phyloP scores from a whole-genome alignment of 768 basidiomycete genomes.

The Pholiota microspora region DNA sequence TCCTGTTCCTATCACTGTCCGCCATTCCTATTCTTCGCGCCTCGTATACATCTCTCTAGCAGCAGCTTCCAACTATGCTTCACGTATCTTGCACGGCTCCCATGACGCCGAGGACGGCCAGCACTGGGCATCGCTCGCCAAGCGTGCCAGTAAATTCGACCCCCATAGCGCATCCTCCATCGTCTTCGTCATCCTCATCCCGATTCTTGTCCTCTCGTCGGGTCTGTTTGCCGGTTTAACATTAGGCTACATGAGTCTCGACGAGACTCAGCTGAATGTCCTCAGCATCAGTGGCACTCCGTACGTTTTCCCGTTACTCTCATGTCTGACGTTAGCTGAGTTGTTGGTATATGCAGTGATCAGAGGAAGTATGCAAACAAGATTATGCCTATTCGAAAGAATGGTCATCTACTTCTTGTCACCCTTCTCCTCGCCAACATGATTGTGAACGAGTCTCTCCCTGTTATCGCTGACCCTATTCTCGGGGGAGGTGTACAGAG shows the following conservation, averaged over 20 bases:
- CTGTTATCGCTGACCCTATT: slow-evolving; percentile 77
- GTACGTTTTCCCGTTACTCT: slow-evolving; percentile 39
- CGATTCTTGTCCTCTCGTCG: slow-evolving; percentile 77
- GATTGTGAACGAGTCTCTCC: slow-evolving; percentile 88
- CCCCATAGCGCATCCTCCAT: slow-evolving; percentile 30
- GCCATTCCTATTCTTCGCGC: slow-evolving; percentile 41
- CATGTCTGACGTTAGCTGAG: background rate
- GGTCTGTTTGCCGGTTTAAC: slow-evolving; percentile 92
- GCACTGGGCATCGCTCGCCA: slow-evolving; percentile 18
- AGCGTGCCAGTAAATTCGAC: slow-evolving; percentile 28
- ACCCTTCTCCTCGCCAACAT: slow-evolving; percentile 86
- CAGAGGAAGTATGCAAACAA: slow-evolving; percentile 81
- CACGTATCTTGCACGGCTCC: slow-evolving; percentile 29
- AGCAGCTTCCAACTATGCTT: slow-evolving; percentile 43
- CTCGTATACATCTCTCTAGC: slow-evolving; percentile 44
- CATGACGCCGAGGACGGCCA: background rate
- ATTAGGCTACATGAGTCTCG: slow-evolving; percentile 89
- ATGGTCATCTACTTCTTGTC: slow-evolving; percentile 80
- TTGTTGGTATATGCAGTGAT: slow-evolving; percentile 51
- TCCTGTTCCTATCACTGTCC: slow-evolving; percentile 35
- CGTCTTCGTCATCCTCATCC: slow-evolving; percentile 62
- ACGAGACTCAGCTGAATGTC: slow-evolving; percentile 89
- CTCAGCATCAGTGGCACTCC: slow-evolving; percentile 81
- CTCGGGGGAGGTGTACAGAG: slow-evolving; percentile 78
- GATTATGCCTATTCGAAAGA: slow-evolving; percentile 83